Evolutionary conservation across 352 stramenopile species (phyloP).

Genomic region (Globisporangium sylvaticum): DNA sequence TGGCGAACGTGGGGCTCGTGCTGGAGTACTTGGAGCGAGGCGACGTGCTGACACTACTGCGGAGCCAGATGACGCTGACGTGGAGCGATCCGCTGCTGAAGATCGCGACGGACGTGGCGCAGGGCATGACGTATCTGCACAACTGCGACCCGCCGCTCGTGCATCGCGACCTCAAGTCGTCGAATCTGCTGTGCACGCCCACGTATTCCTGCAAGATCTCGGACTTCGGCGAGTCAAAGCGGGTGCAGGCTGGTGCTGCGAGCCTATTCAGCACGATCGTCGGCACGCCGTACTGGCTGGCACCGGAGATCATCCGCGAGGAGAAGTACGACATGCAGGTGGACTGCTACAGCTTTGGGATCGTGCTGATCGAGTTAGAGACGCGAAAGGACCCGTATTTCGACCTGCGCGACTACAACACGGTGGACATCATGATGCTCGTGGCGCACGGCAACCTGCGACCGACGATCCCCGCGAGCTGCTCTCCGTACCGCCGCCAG

Average conservation of each 20-base stretch:
- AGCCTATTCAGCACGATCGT: constrained; percentile 71
- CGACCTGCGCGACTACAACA: constrained; percentile 51
- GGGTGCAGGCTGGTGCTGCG: constrained; percentile 26
- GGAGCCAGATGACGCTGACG: constrained; percentile 56
- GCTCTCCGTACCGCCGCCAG: constrained; percentile 48
- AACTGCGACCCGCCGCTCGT: constrained; percentile 75
- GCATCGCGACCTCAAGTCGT: constrained; percentile 81
- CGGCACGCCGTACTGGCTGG: constrained; percentile 83
- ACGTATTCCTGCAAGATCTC: constrained; percentile 82
- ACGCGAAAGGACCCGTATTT: constrained; percentile 71
- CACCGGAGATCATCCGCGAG: constrained; percentile 80
- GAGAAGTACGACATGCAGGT: constrained; percentile 80
- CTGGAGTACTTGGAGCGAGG: constrained; percentile 77
- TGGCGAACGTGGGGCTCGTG: constrained; percentile 73
- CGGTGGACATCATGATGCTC: constrained; percentile 81
- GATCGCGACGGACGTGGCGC: constrained; percentile 79
- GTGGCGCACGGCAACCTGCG: constrained; percentile 57
- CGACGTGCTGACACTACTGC: constrained; percentile 59
- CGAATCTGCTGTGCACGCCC: constrained; percentile 68
- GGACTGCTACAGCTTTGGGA: constrained; percentile 87
- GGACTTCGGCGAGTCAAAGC: constrained; percentile 78
- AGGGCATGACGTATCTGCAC: constrained; percentile 77
- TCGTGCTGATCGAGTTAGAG: constrained; percentile 84
- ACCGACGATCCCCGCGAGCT: constrained; percentile 61
- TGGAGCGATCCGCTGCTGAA: constrained; percentile 78